Percentiles rank a stretch among this genome's conserved stretches.
phyloP scores from a whole-genome alignment of 2,329 filamentous ascomycete species.

The Davidsoniella neocaledoniae region DNA sequence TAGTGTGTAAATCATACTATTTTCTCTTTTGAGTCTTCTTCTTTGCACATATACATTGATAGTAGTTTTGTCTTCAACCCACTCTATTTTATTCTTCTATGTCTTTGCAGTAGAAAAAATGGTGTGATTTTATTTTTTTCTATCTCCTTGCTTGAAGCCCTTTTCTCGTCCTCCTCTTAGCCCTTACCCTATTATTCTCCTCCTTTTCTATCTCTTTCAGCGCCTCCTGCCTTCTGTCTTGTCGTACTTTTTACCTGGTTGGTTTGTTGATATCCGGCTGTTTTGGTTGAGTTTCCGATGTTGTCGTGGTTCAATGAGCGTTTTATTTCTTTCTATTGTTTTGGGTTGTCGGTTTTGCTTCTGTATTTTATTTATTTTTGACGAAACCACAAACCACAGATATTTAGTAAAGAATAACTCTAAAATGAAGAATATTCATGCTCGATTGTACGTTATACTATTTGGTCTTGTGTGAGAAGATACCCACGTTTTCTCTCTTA shows the following conservation, averaged over 20 bases:
- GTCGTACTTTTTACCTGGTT: background rate
- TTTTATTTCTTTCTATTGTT: background rate
- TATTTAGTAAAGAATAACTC: too few relatives aligned
- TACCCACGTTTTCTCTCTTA: background rate
- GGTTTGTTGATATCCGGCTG: background rate
- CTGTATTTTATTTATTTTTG: background rate
- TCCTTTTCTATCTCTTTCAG: too few relatives aligned
- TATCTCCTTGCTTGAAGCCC: background rate
- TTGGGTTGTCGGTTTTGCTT: background rate
- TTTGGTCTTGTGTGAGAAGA: slow-evolving; percentile 1
- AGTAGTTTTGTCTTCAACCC: too few relatives aligned
- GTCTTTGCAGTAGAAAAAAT: background rate
- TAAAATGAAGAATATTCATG: background rate
- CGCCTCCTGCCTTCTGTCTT: too few relatives aligned
- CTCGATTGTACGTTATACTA: background rate
- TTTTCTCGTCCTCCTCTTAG: background rate
- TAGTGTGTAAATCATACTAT: too few relatives aligned
- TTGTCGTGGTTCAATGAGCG: background rate
- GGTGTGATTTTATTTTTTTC: background rate
- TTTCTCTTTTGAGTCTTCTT: background rate
- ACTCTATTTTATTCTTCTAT: too few relatives aligned
- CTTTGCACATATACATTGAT: background rate
- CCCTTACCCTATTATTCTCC: too few relatives aligned
- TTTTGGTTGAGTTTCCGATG: background rate
- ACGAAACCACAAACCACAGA: too few relatives aligned